Evolutionary conservation across 768 basidiomycete genomes (phyloP), one percentile per base, ranked within the genome.

Genomic region (Symmetrospora coprosmae): DNA sequence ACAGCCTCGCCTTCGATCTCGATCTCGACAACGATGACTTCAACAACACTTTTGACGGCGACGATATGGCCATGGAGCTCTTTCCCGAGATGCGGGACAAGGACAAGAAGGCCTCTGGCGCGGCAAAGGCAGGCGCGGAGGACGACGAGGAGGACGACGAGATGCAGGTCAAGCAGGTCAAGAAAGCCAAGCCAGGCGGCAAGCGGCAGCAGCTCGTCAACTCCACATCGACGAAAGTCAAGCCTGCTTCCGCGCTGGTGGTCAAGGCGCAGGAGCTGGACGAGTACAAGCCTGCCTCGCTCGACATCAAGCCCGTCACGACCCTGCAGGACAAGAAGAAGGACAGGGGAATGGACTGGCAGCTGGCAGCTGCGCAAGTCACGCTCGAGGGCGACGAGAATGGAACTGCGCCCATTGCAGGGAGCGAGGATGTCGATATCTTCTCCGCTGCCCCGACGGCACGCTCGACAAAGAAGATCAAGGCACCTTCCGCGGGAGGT

Each of bases 381-480:
- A 38, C 50, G 8, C 17, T 43, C 3, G 50, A 56, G 11, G 34
- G 50, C 14, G 39, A 55, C 0, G n/a, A 45, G 1, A 5, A 35
- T 4, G 77, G 86, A 2, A 75, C 76, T 1, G 81, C 50, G 1
- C 34, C 33, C 41, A 47, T 50, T 50, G 34, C 45, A 21, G 47
- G 64, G 28, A 49, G 51, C 61, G 31, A 49, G 61, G 55, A 64
- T 34, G 45, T 52, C 45, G 50, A 41, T 52, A 55, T 48, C 34
- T 23, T 33, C 25, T 35, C 55, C 9, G 35, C 39, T 6, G 40
- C 56, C 16, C 46, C 49, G 17, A n/a, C n/a, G n/a, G n/a, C n/a
- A n/a, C n/a, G n/a, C n/a, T n/a, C n/a, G n/a, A n/a, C n/a, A n/a
- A 25, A 25, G 25, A 45, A 27, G 40, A 48, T 56, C 45, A 65